Base-by-base conservation (phyloP, 148 eudicot genomes). In the Fagopyrum homotropicum region DNA sequence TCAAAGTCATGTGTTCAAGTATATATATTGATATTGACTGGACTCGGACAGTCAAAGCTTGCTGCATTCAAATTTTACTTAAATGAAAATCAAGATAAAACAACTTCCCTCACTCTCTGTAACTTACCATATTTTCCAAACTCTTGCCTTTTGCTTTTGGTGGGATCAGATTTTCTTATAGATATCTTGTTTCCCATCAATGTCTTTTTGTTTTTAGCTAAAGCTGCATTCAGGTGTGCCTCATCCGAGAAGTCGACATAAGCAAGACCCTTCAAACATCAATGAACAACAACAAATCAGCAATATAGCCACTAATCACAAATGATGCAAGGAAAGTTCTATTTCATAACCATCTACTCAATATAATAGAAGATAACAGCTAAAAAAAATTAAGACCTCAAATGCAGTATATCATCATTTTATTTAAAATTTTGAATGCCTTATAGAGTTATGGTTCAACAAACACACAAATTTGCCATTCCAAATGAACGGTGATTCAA, bases 241-340 rank as follows among this genome's bases (percentile, higher is more conserved):
- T 95, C 91, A 79, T 88, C 88, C 9, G 85, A 81, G 78, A 95
- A 95, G 85, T 95, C 99, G 79, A 92, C 97, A 84, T 95, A 95
- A 51, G 99, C 99, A 82, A 95, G 82, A 73, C 99, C 98, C 98
- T 94, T 70, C 45, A 79, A 35, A 74, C 61, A 73, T 60, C 44
- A 22, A 68, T 43, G 55, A 64, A 56, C 52, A 61, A 64, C 52
- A 61, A 55, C 16, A 5, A 16, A 69, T 49, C 19, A 44, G 22
- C 35, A 22, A 76, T 17, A 17, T 63, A 35, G 7, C 15, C 11
- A 9, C 45, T 30, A 43, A 14, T 43, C 9, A 66, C 19, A 14
- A 22, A 66, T 15, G 45, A 43, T 66, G 45, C 71, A 66, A 14
- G 71, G 71, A 66, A 66, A 35, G 40, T 66, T 15, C 14, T 12